These are phyloP conservation scores for Umbelopsis sp. DNA, from an alignment of 371 early-diverging fungal species.

Conservation along the genomic window DNA sequence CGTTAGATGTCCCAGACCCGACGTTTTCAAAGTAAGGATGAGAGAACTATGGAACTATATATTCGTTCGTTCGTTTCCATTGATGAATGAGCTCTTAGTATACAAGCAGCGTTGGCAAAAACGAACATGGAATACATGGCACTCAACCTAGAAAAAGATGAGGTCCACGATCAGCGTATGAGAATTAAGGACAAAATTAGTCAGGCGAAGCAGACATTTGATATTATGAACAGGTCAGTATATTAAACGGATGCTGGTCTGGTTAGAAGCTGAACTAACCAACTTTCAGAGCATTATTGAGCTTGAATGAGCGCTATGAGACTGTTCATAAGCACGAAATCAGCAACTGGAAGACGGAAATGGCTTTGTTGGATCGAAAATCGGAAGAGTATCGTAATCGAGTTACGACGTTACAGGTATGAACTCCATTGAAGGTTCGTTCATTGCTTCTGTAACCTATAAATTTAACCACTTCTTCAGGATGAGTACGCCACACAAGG, in stretches of 20 bases:
- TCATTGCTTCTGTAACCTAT: not conserved
- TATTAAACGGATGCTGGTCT: not conserved
- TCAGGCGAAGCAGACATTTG: not conserved
- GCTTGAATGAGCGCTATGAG: not conserved
- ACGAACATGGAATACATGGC: slow-evolving; percentile 1
- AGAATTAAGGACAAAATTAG: not conserved
- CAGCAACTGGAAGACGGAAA: slow-evolving; percentile 6
- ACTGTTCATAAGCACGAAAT: not conserved
- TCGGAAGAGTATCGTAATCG: slow-evolving; percentile 4
- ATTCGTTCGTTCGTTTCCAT: not conserved
- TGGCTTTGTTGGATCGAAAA: slow-evolving; percentile 3
- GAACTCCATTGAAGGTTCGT: no score
- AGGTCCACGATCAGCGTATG: not conserved
- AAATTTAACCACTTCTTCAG: not conserved
- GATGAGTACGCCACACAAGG: not conserved
- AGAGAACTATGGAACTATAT: not conserved
- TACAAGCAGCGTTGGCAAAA: not conserved
- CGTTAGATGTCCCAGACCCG: not conserved
- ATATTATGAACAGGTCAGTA: not conserved
- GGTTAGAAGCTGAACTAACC: not conserved
- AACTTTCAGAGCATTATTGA: not conserved
- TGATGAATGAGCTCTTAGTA: not conserved
- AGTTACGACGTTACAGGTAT: slow-evolving; percentile 3
- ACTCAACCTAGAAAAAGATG: not conserved
- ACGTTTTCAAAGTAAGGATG: not conserved